These are phyloP conservation scores for Metschnikowia hibisci DNA, from an alignment of 805 yeast genomes.

Conservation along the genomic window DNA sequence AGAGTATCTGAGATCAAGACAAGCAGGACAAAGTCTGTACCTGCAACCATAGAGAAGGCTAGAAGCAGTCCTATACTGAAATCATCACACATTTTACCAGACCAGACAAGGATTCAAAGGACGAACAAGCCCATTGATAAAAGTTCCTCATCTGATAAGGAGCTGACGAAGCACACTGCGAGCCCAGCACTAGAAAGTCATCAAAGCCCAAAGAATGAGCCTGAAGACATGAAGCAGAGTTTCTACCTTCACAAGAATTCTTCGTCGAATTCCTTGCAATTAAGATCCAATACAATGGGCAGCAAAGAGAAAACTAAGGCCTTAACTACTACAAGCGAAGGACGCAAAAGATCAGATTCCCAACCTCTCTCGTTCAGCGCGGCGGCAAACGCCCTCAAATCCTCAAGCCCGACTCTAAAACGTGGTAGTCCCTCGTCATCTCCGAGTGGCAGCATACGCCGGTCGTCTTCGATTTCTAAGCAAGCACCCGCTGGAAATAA, in stretches of 20 bases:
- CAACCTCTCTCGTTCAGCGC: conserved; percentile 26
- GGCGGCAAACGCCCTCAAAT: conserved; percentile 32
- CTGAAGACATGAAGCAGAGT: background rate
- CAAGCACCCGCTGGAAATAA: conserved; percentile 5
- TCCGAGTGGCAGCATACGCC: conserved; percentile 15
- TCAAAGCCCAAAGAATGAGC: background rate
- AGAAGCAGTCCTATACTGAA: background rate
- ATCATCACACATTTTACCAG: background rate
- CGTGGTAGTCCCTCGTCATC: conserved; percentile 11
- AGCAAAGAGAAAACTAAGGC: conserved; percentile 8
- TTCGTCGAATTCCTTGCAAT: conserved; percentile 10
- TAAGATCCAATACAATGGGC: background rate
- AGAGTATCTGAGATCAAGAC: conserved; percentile 7
- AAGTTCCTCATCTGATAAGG: background rate
- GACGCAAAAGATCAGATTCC: conserved; percentile 36
- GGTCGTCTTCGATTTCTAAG: conserved; percentile 8
- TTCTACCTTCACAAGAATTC: conserved; percentile 8
- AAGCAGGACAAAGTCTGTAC: conserved; percentile 4
- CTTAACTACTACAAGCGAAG: conserved; percentile 12
- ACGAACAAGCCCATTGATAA: background rate
- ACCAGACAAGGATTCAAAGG: background rate
- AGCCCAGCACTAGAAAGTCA: background rate
- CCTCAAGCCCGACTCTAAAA: background rate
- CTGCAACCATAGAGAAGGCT: conserved; percentile 4
- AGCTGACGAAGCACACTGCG: background rate